Base-by-base conservation (phyloP, 371 early-diverging fungal species). In the Actinomortierella ambigua region DNA sequence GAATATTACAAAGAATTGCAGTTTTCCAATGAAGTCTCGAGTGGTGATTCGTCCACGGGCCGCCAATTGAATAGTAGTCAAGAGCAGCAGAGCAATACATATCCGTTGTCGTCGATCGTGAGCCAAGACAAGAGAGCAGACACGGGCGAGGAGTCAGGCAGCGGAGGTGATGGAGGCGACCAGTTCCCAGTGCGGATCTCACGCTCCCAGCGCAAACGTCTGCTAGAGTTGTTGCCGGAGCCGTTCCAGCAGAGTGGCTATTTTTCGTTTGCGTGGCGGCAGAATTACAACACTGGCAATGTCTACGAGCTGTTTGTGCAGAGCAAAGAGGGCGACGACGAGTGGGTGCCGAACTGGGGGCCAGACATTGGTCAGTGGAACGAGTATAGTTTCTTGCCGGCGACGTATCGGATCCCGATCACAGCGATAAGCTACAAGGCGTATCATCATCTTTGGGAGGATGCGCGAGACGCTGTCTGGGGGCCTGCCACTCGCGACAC, bases 321-420 rank as follows among this genome's bases (percentile, higher is more conserved):
- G 14, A 9, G 34, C 1, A 29, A 15, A 44, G 23, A 11, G 15
- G 18, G 40, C 26, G 23, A 11, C 18, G 18, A 18, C 26, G 3
- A 23, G 23, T 49, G 18, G 13, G 39, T 63, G 41, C 34, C 49
- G 43, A 39, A 49, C 49, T 49, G 49, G 49, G 34, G 34, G 11
- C 23, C 24, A 9, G 44, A 55, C 9, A 39, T 34, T 11, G 57
- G 53, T 17, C 53, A 27, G n/a, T 69, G 69, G 64, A 41, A 59
- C 42, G 70, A 69, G 50, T 69, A 64, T 41, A 53, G 44, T 18
- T 54, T 69, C 42, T 53, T 61, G 46, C 65, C 59, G 2, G 70
- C 58, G 7, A 28, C 22, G 2, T 14, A 49, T 23, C 53, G 65
- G 8, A 61, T 64, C 34, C 61, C 60, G 17, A 64, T 61, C 51